Conservation (phyloP, 768 basidiomycete species). For the Rhodotorula paludigena region DNA sequence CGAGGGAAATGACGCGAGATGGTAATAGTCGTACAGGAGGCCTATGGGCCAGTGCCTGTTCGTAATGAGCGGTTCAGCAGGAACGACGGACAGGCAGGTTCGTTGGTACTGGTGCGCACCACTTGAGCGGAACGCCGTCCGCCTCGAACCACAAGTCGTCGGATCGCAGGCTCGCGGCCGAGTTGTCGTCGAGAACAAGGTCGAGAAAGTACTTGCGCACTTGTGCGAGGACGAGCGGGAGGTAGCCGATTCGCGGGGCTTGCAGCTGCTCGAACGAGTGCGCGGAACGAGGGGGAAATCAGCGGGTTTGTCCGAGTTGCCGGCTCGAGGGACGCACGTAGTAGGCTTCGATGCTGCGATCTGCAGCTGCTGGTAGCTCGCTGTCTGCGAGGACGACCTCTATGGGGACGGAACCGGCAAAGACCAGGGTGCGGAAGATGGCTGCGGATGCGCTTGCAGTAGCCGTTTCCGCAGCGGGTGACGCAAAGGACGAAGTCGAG, state of each 20-base stretch:
- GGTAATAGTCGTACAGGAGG: slow-evolving; percentile 78
- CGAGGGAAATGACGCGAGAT: slow-evolving; percentile 50
- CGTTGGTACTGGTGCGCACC: slow-evolving; percentile 65
- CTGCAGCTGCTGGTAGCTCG: slow-evolving; percentile 82
- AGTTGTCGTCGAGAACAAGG: slow-evolving; percentile 82
- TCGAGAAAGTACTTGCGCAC: slow-evolving; percentile 83
- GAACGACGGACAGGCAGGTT: neutral
- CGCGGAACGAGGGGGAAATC: neutral
- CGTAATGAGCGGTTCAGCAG: neutral
- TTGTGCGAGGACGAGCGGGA: slow-evolving; percentile 83
- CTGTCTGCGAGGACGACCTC: slow-evolving; percentile 83
- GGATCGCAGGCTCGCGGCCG: slow-evolving; percentile 68
- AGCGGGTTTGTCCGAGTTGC: neutral
- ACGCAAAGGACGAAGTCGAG: neutral
- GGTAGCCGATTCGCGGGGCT: slow-evolving; percentile 86
- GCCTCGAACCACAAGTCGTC: slow-evolving; percentile 98
- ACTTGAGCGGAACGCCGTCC: slow-evolving; percentile 68
- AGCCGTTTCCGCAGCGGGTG: neutral
- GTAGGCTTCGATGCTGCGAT: slow-evolving; percentile 82
- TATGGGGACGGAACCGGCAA: slow-evolving; percentile 85
- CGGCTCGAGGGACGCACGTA: slow-evolving; percentile 51
- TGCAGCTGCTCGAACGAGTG: slow-evolving; percentile 46
- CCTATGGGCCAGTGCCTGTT: slow-evolving; percentile 97
- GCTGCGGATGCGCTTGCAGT: slow-evolving; percentile 42
- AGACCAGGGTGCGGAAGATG: slow-evolving; percentile 78